Percentiles rank a stretch among this genome's conserved stretches.
Evolutionary conservation across 129 eudicot species (phyloP).

Genomic region (Ambrosia trifida): DNA sequence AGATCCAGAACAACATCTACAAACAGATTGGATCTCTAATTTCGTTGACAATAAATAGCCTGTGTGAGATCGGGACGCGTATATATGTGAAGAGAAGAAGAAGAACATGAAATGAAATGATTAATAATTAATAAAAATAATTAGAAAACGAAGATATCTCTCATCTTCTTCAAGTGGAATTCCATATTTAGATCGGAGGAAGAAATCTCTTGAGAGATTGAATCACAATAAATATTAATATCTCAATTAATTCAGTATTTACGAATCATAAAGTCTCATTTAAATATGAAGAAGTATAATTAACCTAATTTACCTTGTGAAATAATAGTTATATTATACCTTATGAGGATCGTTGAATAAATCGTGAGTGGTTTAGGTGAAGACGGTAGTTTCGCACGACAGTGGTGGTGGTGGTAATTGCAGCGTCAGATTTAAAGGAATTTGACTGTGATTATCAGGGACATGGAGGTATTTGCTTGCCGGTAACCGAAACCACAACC

Average conservation of each 20-base stretch:
- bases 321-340: neutral
- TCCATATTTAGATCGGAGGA: slow-evolving; percentile 12
- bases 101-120: neutral
- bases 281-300: neutral
- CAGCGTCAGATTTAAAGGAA: slow-evolving; percentile 2
- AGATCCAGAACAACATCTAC: slow-evolving; percentile 16
- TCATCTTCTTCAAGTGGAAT: neutral
- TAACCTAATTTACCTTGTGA: neutral
- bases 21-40: neutral
- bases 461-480: no score
- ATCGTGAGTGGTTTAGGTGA: neutral
- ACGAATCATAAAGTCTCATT: slow-evolving; percentile 2
- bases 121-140: neutral
- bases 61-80: no score
- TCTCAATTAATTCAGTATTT: neutral
- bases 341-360: slow-evolving; percentile 14
- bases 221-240: slow-evolving; percentile 5
- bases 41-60: neutral
- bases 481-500: no score
- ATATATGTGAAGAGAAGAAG: neutral
- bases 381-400: neutral
- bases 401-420: slow-evolving; percentile 14
- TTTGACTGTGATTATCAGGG: neutral
- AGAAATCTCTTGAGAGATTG: neutral
- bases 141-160: neutral